phyloP scores from a whole-genome alignment of 306 rosid genomes.

The Lupinus albus region DNA sequence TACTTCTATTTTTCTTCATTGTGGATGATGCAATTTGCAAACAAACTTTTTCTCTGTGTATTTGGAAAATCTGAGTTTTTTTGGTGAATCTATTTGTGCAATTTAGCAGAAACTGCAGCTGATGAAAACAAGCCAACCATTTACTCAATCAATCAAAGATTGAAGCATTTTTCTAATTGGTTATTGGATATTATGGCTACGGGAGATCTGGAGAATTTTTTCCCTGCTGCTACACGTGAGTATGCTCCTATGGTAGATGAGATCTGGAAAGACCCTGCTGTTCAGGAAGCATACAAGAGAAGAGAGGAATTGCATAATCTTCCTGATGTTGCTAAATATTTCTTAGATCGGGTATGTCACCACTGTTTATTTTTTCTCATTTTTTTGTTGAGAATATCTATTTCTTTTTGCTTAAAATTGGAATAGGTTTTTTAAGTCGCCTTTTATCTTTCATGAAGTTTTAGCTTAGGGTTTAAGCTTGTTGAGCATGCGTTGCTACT shows the following conservation, averaged over 20 bases:
- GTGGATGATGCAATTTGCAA: conserved; percentile 22
- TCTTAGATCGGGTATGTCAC: conserved; percentile 76
- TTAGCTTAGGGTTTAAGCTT: conserved; percentile 15
- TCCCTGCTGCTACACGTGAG: conserved; percentile 96
- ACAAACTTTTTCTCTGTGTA: conserved; percentile 22
- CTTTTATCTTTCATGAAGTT: conserved; percentile 22
- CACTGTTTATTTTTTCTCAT: conserved; percentile 22
- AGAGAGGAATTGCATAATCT: conserved; percentile 79
- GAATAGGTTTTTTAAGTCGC: conserved; percentile 5
- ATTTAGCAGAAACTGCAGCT: conserved; percentile 51
- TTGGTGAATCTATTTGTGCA: conserved; percentile 42
- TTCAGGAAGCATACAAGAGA: conserved; percentile 87
- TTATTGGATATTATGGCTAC: conserved; percentile 84
- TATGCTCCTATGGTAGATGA: conserved; percentile 91
- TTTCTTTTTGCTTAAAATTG: background rate
- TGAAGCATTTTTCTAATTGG: conserved; percentile 93
- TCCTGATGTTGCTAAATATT: conserved; percentile 86
- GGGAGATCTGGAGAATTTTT: conserved; percentile 88
- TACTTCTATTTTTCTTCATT: conserved; percentile 8
- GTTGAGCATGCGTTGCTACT: background rate
- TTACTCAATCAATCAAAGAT: conserved; percentile 74
- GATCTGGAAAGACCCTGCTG: conserved; percentile 82
- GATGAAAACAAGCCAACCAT: conserved; percentile 60
- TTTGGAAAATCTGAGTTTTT: conserved; percentile 7
- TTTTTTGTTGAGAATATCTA: conserved; percentile 2